phyloP scores from a whole-genome alignment of 345 rosid genomes.

The Erysimum cheiranthoides region DNA sequence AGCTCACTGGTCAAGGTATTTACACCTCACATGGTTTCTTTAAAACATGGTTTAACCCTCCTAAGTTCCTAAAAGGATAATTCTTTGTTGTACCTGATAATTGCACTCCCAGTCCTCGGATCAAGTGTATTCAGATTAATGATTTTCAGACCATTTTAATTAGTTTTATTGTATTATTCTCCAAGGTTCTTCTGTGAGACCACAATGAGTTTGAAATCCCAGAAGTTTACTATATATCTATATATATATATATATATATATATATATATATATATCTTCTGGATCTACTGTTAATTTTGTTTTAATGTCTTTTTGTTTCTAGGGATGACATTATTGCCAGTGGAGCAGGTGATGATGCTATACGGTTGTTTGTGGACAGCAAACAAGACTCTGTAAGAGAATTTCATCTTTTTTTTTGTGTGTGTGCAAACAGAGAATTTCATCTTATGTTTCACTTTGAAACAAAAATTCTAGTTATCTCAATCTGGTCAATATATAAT shows the following conservation, averaged over 20 bases:
- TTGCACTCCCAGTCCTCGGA: not conserved
- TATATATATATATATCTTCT: conserved; percentile 9
- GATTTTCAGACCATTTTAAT: not conserved
- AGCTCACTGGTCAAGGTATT: conserved; percentile 96
- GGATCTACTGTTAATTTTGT: conserved; percentile 7
- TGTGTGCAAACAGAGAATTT: too few species aligned
- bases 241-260: too few species aligned
- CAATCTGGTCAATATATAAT: not conserved
- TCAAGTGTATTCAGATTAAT: not conserved
- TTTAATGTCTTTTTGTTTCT: conserved; percentile 1
- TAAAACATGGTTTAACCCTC: not conserved
- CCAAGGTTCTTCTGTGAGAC: not conserved
- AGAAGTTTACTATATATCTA: not conserved
- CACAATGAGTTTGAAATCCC: not conserved
- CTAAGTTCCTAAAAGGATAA: not conserved
- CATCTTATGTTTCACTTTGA: conserved; percentile 10
- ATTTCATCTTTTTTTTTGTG: conserved; percentile 1
- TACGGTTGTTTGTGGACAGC: conserved; percentile 71
- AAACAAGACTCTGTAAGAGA: conserved; percentile 64
- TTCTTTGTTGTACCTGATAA: not conserved
- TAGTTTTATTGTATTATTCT: not conserved
- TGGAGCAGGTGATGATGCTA: conserved; percentile 95
- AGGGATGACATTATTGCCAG: conserved; percentile 87
- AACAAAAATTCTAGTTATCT: not conserved
- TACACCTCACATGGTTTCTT: conserved; percentile 2